phyloP scores from a whole-genome alignment of 768 basidiomycete genomes.

The Collybia sordida region DNA sequence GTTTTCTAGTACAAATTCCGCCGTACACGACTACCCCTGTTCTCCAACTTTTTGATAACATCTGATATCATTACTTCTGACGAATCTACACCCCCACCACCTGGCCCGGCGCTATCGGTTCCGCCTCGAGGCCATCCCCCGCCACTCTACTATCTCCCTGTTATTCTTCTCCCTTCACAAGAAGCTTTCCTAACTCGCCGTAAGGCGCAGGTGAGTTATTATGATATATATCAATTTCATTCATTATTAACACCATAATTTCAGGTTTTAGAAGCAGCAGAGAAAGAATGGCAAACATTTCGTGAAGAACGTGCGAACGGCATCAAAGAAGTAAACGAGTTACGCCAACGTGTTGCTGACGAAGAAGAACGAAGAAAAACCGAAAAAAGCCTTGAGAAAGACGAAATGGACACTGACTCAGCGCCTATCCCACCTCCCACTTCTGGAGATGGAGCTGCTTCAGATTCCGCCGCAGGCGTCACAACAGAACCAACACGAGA shows the following conservation, averaged over 20 bases:
- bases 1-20: constrained; percentile 66
- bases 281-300: constrained; percentile 71
- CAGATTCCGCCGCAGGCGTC: background rate
- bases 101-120: constrained; percentile 39
- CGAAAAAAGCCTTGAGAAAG: constrained; percentile 28
- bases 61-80: constrained; percentile 62
- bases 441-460: constrained; percentile 9
- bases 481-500: constrained; percentile 1
- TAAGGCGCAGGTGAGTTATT: constrained; percentile 56
- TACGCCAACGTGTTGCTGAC: constrained; percentile 66
- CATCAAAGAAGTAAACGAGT: constrained; percentile 58
- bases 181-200: constrained; percentile 63
- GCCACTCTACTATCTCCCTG: constrained; percentile 76
- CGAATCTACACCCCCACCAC: constrained; percentile 29
- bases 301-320: constrained; percentile 55
- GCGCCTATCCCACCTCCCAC: background rate
- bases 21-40: constrained; percentile 64
- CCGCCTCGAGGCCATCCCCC: constrained; percentile 69
- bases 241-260: constrained; percentile 4
- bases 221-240: background rate
- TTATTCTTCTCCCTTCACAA: constrained; percentile 64
- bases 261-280: constrained; percentile 60
- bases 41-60: constrained; percentile 75
- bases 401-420: constrained; percentile 37
- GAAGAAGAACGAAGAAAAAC: constrained; percentile 56